These are phyloP conservation scores for Thalassiosira oceanica DNA, from an alignment of 352 stramenopile genomes.

Conservation along the genomic window DNA sequence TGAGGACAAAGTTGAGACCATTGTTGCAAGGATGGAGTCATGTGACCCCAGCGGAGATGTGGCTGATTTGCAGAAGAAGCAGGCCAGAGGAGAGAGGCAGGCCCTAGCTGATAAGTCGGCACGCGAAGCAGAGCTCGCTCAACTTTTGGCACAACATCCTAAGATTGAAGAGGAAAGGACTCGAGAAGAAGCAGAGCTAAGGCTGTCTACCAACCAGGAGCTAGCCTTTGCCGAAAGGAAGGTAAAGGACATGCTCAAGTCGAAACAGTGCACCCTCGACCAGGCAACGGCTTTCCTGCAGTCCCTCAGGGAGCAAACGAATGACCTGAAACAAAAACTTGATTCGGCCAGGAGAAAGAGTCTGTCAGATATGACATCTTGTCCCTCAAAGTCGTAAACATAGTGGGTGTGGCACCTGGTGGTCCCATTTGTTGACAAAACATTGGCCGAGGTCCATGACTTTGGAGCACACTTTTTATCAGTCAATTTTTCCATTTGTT, in stretches of 20 bases:
- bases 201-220: slow-evolving; percentile 6
- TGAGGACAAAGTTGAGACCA: too few species aligned
- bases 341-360: slow-evolving; percentile 33
- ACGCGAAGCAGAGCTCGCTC: slow-evolving; percentile 15
- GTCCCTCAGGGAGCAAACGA: slow-evolving; percentile 5
- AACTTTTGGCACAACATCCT: slow-evolving; percentile 18
- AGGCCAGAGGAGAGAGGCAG: slow-evolving; percentile 20
- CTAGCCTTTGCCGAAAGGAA: slow-evolving; percentile 36
- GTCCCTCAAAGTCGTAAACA: too few species aligned
- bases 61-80: slow-evolving; percentile 9
- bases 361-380: too few species aligned
- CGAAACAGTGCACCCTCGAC: slow-evolving; percentile 12
- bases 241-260: slow-evolving; percentile 16
- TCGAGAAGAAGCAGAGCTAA: slow-evolving; percentile 23
- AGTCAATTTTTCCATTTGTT: too few species aligned
- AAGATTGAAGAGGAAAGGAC: slow-evolving; percentile 10
- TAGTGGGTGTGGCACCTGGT: too few species aligned
- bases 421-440: too few species aligned
- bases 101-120: slow-evolving; percentile 10
- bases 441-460: too few species aligned
- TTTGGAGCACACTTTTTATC: too few species aligned
- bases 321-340: slow-evolving; percentile 8
- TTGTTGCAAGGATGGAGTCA: too few species aligned
- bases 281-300: slow-evolving; percentile 12
- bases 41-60: too few species aligned